Conservation (phyloP, 2,329 filamentous ascomycete species). For the Xylariaceae sp. region DNA sequence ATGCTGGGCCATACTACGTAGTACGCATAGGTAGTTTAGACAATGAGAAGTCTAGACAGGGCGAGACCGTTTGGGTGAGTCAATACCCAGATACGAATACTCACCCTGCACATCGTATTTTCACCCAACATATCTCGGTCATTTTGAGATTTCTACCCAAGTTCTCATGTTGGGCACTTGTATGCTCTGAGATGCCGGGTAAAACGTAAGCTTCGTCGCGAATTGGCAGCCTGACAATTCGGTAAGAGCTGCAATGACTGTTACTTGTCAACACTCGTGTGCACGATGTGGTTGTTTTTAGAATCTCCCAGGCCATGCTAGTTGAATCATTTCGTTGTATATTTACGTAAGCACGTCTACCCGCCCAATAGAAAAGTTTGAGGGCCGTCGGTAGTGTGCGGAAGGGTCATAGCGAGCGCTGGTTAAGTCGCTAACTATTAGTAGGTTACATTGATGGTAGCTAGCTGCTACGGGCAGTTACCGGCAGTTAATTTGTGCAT, state of each 20-base stretch:
- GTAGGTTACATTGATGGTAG: too few species aligned
- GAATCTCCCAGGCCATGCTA: slow-evolving; percentile 6
- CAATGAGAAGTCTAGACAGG: slow-evolving; percentile 8
- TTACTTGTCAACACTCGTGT: too few species aligned
- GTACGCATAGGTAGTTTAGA: not conserved
- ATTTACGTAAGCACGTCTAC: not conserved
- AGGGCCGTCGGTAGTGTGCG: too few species aligned
- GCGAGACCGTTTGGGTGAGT: slow-evolving; percentile 11
- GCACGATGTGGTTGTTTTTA: slow-evolving; percentile 8
- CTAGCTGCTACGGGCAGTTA: not conserved
- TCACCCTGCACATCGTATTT: not conserved
- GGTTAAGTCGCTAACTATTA: too few species aligned
- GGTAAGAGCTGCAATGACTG: too few species aligned
- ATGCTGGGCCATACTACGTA: not conserved
- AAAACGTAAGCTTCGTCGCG: too few species aligned
- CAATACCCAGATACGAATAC: not conserved
- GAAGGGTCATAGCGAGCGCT: too few species aligned
- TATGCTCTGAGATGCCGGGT: too few species aligned
- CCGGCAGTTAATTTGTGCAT: not conserved
- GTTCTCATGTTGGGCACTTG: too few species aligned
- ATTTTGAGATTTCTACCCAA: too few species aligned
- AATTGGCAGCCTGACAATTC: too few species aligned
- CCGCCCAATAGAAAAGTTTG: not conserved
- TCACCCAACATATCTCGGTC: not conserved
- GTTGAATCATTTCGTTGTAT: not conserved